Conservation (phyloP, 169 alveolate species). For the Eimeria maxima region DNA sequence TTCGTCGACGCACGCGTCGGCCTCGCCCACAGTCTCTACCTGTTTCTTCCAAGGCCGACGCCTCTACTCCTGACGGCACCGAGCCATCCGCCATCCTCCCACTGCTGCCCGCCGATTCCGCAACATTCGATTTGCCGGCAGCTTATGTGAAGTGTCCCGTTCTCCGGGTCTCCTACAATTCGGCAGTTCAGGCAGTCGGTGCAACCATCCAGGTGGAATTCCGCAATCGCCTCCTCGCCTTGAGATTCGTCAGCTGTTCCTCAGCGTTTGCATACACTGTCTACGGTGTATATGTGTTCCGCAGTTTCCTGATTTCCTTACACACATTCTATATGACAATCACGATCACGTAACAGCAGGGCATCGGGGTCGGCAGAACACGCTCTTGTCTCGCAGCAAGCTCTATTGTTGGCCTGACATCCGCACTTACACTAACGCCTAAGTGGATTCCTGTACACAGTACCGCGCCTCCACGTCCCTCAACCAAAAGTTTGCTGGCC, state of each 20-base stretch:
- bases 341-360: constrained; percentile 28
- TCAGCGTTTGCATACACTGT: neutral
- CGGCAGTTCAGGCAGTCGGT: neutral
- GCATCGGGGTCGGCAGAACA: neutral
- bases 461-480: constrained; percentile 17
- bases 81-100: neutral
- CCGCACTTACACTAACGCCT: neutral
- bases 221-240: constrained; percentile 10
- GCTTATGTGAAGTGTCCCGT: constrained; percentile 20
- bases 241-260: neutral
- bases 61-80: neutral
- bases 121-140: neutral
- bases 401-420: constrained; percentile 7
- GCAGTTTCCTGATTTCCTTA: neutral
- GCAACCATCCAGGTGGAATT: neutral
- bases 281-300: constrained; percentile 18
- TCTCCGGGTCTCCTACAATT: neutral
- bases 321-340: neutral
- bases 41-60: neutral
- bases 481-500: constrained; percentile 35
- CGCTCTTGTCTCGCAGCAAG: neutral
- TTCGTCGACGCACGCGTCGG: no score
- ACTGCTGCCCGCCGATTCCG: neutral
- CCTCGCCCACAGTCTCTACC: no score
- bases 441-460: constrained; percentile 17